Percentiles rank a stretch among this genome's conserved stretches.
phyloP scores from a whole-genome alignment of 176 grass and related monocot genomes.

The Oryza glumipatula region DNA sequence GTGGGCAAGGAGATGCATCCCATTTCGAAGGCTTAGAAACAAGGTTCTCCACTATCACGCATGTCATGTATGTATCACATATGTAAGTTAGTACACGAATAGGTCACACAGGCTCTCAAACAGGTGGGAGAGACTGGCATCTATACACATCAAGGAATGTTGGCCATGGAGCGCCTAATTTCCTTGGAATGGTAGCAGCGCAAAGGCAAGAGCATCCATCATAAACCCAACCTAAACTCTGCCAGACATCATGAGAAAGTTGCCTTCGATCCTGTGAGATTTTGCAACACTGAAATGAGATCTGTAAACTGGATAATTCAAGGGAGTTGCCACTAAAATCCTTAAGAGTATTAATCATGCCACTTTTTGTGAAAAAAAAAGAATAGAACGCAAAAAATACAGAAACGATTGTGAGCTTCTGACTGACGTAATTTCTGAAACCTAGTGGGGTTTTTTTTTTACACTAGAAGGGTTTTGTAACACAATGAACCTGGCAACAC shows the following conservation, averaged over 20 bases:
- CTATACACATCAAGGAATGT: not conserved
- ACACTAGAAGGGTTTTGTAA: not conserved
- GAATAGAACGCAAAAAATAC: not conserved
- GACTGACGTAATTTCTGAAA: not conserved
- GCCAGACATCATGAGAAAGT: not conserved
- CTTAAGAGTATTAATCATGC: not conserved
- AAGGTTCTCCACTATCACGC: constrained; percentile 88
- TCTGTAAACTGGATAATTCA: not conserved
- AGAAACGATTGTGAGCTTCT: not conserved
- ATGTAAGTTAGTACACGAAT: not conserved
- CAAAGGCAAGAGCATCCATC: not conserved
- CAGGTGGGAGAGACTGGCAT: not conserved
- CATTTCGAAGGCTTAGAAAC: constrained; percentile 83
- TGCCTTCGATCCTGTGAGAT: not conserved
- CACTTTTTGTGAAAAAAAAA: not conserved
- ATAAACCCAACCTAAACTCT: not conserved
- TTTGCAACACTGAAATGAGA: constrained; percentile 7
- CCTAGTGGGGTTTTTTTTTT: not conserved
- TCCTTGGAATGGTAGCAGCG: not conserved
- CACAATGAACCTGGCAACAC: not conserved
- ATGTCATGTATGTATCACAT: not conserved
- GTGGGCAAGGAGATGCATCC: constrained; percentile 74
- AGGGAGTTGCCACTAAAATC: not conserved
- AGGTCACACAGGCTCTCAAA: not conserved
- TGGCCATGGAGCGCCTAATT: not conserved